A percentile compares a stretch with the other conserved stretches of the same genome.
phyloP scores from a whole-genome alignment of 108 stramenopile species.

The Licmophora abbreviata region DNA sequence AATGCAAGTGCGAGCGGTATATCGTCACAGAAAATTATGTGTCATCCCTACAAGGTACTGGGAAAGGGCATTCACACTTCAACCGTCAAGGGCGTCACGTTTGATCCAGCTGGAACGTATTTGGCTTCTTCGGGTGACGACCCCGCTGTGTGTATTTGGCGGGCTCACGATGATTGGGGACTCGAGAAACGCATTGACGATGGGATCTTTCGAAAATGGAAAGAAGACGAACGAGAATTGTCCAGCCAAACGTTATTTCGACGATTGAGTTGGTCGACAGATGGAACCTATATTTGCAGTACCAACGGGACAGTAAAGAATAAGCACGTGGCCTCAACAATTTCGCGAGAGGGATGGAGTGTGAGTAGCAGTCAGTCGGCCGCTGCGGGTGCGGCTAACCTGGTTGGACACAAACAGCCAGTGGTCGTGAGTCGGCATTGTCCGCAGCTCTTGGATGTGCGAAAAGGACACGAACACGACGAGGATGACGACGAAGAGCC shows the following conservation, averaged over 20 bases:
- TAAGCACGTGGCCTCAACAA: conserved; percentile 81
- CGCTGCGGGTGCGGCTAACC: conserved; percentile 65
- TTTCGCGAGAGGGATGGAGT: conserved; percentile 80
- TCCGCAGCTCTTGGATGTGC: conserved; percentile 47
- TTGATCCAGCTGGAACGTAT: conserved; percentile 83
- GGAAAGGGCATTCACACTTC: conserved; percentile 64
- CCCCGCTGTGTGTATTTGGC: conserved; percentile 81
- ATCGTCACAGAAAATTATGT: conserved; percentile 44
- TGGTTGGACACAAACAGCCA: conserved; percentile 88
- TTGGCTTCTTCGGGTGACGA: conserved; percentile 77
- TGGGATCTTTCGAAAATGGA: conserved; percentile 69
- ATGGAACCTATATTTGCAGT: conserved; percentile 77
- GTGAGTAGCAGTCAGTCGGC: conserved; percentile 39
- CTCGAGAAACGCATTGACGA: conserved; percentile 70
- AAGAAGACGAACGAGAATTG: conserved; percentile 44
- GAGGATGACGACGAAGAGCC: conserved; percentile 62
- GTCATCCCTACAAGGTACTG: conserved; percentile 66
- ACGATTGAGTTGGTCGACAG: conserved; percentile 76
- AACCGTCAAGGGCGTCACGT: conserved; percentile 83
- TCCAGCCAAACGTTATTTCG: conserved; percentile 73
- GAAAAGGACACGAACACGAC: conserved; percentile 13
- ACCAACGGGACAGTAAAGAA: conserved; percentile 79
- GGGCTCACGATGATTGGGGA: conserved; percentile 86
- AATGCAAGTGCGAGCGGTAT: background rate
- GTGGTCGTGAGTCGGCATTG: conserved; percentile 79